Evolutionary conservation across 345 rosid genomes (phyloP).

Genomic region (Sonneratia caseolaris): DNA sequence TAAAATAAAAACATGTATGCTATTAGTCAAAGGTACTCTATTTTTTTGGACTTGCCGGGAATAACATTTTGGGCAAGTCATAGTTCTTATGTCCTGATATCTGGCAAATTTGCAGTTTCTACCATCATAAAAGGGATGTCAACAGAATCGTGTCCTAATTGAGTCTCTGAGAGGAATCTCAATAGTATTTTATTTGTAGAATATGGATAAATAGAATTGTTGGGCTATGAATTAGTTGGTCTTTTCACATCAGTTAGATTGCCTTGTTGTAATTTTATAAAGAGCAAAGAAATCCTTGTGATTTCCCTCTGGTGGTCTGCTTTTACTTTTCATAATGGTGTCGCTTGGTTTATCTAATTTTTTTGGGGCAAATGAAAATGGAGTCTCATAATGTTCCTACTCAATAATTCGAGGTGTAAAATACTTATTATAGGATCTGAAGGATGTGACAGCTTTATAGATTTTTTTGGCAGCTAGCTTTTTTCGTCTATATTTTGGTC

Average conservation of each 20-base stretch:
- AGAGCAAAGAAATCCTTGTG: not conserved
- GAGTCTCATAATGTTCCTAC: not conserved
- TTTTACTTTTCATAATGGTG: not conserved
- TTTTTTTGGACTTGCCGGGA: not conserved
- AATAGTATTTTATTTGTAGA: not conserved
- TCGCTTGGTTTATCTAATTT: not conserved
- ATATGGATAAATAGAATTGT: not conserved
- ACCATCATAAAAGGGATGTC: not conserved
- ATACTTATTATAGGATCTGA: not conserved
- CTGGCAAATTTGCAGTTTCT: not conserved
- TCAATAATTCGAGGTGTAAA: too few species aligned
- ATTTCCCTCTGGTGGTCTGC: not conserved
- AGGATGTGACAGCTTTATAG: not conserved
- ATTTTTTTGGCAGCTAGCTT: too few species aligned
- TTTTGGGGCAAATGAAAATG: too few species aligned
- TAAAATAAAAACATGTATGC: not conserved
- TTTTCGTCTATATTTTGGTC: too few species aligned
- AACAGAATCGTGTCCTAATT: not conserved
- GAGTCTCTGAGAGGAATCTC: not conserved
- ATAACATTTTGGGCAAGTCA: not conserved
- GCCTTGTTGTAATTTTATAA: not conserved
- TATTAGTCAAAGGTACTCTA: not conserved
- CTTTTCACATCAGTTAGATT: not conserved
- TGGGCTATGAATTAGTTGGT: not conserved
- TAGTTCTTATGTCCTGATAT: not conserved